These are phyloP conservation scores for Massariosphaeria phaeospora DNA, from an alignment of 495 filamentous ascomycete species.

Conservation along the genomic window DNA sequence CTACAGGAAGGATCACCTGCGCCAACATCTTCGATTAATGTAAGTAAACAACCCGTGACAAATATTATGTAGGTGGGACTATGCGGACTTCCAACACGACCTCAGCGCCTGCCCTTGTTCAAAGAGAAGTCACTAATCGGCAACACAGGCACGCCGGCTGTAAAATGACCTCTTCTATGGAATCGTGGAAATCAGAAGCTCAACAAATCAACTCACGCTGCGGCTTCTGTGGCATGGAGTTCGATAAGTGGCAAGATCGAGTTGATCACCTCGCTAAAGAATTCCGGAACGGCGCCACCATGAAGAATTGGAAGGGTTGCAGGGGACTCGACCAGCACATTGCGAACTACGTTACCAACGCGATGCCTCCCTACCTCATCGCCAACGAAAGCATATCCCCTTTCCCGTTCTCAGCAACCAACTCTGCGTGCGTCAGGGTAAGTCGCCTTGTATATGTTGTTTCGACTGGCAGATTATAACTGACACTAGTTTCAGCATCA, in stretches of 20 bases:
- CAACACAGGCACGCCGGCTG: conserved; percentile 60
- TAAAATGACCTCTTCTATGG: conserved; percentile 59
- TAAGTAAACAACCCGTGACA: too few species aligned
- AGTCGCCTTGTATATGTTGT: background rate
- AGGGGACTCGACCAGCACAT: conserved; percentile 39
- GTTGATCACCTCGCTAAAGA: conserved; percentile 42
- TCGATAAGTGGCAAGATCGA: conserved; percentile 41
- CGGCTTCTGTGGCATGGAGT: conserved; percentile 41
- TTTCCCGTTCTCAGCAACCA: conserved; percentile 41
- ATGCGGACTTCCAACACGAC: too few species aligned
- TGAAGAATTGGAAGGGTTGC: conserved; percentile 44
- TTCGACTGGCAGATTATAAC: background rate
- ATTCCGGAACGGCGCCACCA: conserved; percentile 41
- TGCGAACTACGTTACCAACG: conserved; percentile 40
- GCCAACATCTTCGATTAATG: conserved; percentile 75
- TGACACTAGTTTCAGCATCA: conserved; percentile 6
- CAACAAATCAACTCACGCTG: conserved; percentile 39
- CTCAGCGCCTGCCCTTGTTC: too few species aligned
- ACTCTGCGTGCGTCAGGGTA: conserved; percentile 25
- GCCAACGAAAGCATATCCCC: conserved; percentile 37
- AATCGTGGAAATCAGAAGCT: conserved; percentile 56
- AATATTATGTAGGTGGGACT: too few species aligned
- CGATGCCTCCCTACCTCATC: conserved; percentile 45
- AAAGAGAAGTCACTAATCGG: too few species aligned
- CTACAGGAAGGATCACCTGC: conserved; percentile 77